Evolutionary conservation across 1,284 basidiomycete species (phyloP).

Genomic region (Grifola frondosa): DNA sequence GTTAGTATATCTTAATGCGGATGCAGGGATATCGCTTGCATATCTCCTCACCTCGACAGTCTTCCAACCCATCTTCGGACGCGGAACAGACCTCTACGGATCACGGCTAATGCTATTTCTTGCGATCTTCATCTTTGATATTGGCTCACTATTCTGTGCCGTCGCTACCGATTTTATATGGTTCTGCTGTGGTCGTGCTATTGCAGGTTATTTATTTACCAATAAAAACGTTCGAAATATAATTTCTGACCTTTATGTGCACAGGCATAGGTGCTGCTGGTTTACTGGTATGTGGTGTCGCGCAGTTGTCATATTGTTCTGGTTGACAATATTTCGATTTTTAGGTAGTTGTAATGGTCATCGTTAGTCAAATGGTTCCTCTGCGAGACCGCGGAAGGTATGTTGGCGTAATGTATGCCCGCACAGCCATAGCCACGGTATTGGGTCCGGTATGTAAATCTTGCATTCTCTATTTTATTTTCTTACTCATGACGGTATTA

Average conservation of each 20-base stretch:
- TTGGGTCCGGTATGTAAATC: constrained; percentile 7
- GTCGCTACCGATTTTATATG: constrained; percentile 13
- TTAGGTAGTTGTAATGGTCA: constrained; percentile 14
- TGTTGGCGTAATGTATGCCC: constrained; percentile 14
- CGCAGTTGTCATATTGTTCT: background rate
- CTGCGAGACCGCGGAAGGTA: constrained; percentile 12
- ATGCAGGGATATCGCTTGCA: constrained; percentile 11
- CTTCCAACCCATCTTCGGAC: constrained; percentile 14
- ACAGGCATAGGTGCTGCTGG: constrained; percentile 13
- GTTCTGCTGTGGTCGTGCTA: constrained; percentile 10
- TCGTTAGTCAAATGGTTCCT: constrained; percentile 16
- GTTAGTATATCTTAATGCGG: background rate
- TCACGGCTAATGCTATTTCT: constrained; percentile 9
- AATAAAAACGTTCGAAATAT: too few species aligned
- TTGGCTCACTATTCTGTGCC: constrained; percentile 11
- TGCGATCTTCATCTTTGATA: constrained; percentile 10
- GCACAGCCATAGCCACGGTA: constrained; percentile 11
- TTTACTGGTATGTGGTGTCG: constrained; percentile 3
- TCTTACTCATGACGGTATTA: background rate
- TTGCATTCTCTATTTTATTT: background rate
- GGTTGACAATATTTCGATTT: background rate
- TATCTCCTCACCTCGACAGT: constrained; percentile 15
- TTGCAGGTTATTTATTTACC: constrained; percentile 3
- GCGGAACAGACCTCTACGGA: constrained; percentile 11
- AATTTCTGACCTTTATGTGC: too few species aligned